Percentiles rank a stretch among this genome's conserved stretches.
phyloP scores from a whole-genome alignment of 768 basidiomycete genomes.

The Leucosporidium yakuticum region DNA sequence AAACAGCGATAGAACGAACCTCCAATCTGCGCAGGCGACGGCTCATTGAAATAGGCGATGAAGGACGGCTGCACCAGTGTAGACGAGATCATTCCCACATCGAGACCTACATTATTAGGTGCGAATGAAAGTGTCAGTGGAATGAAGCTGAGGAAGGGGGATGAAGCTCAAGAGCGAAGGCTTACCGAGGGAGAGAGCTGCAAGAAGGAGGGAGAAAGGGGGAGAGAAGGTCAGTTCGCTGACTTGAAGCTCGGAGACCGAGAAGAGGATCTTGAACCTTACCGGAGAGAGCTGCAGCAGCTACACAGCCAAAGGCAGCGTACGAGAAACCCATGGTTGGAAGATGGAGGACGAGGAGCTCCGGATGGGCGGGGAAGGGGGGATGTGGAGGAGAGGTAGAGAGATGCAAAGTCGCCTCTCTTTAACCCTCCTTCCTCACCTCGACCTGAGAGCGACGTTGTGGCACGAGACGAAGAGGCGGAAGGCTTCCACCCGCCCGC shows the following conservation, averaged over 20 bases:
- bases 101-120: too few species aligned
- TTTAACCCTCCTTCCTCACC: too few species aligned
- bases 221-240: neutral
- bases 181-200: neutral
- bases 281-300: neutral
- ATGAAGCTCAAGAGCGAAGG: neutral
- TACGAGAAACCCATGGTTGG: neutral
- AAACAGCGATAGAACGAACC: neutral
- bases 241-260: neutral
- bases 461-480: too few species aligned
- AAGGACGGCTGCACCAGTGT: neutral
- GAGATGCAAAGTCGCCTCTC: neutral
- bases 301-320: neutral
- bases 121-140: too few species aligned
- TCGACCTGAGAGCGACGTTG: too few species aligned
- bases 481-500: too few species aligned
- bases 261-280: neutral
- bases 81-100: neutral
- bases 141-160: too few species aligned
- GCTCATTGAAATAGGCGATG: neutral
- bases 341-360: neutral
- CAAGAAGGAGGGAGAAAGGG: neutral
- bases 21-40: neutral
- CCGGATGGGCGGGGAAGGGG: neutral
- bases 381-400: neutral